Conservation (phyloP, 1,139 yeast genomes). For the Diutina mesorugosa region DNA sequence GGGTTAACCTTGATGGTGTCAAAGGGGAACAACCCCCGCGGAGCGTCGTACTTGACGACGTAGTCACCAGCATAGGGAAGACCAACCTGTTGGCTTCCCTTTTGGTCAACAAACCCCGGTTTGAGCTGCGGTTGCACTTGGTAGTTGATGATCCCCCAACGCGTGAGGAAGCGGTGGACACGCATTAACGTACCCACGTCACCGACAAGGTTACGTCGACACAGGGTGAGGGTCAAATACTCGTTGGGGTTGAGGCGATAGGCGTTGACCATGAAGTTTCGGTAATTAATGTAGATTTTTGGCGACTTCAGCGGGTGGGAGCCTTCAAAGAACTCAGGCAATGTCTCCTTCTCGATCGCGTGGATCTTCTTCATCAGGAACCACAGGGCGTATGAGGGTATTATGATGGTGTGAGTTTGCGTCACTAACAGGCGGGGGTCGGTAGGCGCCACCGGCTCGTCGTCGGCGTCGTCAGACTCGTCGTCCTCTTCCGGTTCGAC, state of each 20-base stretch:
- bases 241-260: conserved; percentile 90
- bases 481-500: background rate
- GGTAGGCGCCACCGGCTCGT: background rate
- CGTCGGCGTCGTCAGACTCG: background rate
- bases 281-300: conserved; percentile 69
- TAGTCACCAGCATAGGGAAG: conserved; percentile 59
- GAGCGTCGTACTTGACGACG: conserved; percentile 70
- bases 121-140: conserved; percentile 66
- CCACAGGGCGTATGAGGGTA: conserved; percentile 93
- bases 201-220: conserved; percentile 88
- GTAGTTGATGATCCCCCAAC: conserved; percentile 95
- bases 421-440: conserved; percentile 4
- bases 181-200: conserved; percentile 93
- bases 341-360: conserved; percentile 49
- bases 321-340: conserved; percentile 82
- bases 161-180: conserved; percentile 76
- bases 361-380: conserved; percentile 65
- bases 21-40: conserved; percentile 89
- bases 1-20: conserved; percentile 58
- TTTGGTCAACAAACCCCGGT: conserved; percentile 54
- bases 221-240: conserved; percentile 84
- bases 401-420: conserved; percentile 81
- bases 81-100: conserved; percentile 32
- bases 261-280: conserved; percentile 90
- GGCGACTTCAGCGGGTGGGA: conserved; percentile 79